phyloP scores from a whole-genome alignment of 2,329 filamentous ascomycete genomes.

The Fusarium foetens region DNA sequence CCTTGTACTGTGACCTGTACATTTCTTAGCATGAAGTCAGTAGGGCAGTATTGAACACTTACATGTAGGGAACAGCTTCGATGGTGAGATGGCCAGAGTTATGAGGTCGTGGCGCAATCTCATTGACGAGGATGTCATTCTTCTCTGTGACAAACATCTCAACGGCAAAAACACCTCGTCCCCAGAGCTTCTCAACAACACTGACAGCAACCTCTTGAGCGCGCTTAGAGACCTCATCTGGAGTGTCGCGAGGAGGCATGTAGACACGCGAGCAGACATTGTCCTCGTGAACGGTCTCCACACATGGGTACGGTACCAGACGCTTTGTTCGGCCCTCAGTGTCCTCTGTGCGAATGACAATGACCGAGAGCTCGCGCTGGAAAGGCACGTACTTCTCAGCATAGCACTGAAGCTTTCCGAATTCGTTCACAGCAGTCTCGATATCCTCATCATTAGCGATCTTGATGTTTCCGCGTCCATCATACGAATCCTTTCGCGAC shows the following conservation, averaged over 20 bases:
- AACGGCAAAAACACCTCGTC: constrained; percentile 93
- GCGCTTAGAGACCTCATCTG: constrained; percentile 79
- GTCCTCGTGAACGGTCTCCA: constrained; percentile 95
- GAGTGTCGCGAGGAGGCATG: constrained; percentile 81
- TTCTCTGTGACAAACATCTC: constrained; percentile 91
- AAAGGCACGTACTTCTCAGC: constrained; percentile 92
- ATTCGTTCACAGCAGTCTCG: constrained; percentile 72
- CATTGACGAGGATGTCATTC: constrained; percentile 79
- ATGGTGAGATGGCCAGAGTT: constrained; percentile 97
- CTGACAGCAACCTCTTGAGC: constrained; percentile 22
- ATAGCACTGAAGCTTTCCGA: constrained; percentile 80
- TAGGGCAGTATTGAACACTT: rapidly evolving
- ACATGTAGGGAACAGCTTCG: constrained; percentile 81
- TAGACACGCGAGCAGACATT: constrained; percentile 95
- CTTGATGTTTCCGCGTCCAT: constrained; percentile 78
- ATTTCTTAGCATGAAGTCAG: neutral
- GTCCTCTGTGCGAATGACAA: constrained; percentile 91
- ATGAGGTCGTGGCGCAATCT: constrained; percentile 83
- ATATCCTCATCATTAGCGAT: constrained; percentile 58
- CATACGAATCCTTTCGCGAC: constrained; percentile 88
- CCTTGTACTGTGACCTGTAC: constrained; percentile 81
- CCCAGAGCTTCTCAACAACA: constrained; percentile 82
- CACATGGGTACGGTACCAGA: constrained; percentile 81
- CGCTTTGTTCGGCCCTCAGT: constrained; percentile 59
- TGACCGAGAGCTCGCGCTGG: constrained; percentile 87